Conservation (phyloP, 78 protist species). For the Dictyostelium purpureum region DNA sequence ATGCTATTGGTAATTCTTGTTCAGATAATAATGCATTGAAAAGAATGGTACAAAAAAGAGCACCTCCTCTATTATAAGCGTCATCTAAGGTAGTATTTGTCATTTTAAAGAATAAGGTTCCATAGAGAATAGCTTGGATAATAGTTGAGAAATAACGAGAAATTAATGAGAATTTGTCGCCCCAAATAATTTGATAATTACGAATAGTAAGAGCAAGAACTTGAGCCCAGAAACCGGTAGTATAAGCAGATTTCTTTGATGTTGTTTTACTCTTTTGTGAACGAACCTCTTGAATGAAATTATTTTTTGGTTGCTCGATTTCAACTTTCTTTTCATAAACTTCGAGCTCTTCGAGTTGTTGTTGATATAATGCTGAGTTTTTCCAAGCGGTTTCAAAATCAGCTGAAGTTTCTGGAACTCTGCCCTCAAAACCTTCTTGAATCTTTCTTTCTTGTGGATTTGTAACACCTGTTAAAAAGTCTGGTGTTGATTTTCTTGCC, state of each 20-base stretch:
- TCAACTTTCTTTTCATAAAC: constrained; percentile 35
- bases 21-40: constrained; percentile 48
- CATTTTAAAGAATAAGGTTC: constrained; percentile 33
- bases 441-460: constrained; percentile 66
- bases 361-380: neutral
- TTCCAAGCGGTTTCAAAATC: constrained; percentile 62
- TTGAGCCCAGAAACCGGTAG: neutral
- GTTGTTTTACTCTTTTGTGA: constrained; percentile 17
- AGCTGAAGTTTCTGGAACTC: constrained; percentile 50
- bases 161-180: constrained; percentile 34
- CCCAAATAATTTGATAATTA: constrained; percentile 38
- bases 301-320: constrained; percentile 10
- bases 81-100: neutral
- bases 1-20: constrained; percentile 58
- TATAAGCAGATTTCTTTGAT: constrained; percentile 17
- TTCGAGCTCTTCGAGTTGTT: neutral
- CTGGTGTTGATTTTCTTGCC: constrained; percentile 60
- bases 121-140: constrained; percentile 36
- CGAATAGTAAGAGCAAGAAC: constrained; percentile 12
- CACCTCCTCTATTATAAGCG: constrained; percentile 49
- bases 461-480: constrained; percentile 63
- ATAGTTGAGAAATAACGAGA: constrained; percentile 39
- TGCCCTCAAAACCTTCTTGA: constrained; percentile 31
- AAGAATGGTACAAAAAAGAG: constrained; percentile 26
- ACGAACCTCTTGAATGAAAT: constrained; percentile 6